Base-by-base conservation (phyloP, 202 grass and related monocot genomes). In the Zoysia matrella region DNA sequence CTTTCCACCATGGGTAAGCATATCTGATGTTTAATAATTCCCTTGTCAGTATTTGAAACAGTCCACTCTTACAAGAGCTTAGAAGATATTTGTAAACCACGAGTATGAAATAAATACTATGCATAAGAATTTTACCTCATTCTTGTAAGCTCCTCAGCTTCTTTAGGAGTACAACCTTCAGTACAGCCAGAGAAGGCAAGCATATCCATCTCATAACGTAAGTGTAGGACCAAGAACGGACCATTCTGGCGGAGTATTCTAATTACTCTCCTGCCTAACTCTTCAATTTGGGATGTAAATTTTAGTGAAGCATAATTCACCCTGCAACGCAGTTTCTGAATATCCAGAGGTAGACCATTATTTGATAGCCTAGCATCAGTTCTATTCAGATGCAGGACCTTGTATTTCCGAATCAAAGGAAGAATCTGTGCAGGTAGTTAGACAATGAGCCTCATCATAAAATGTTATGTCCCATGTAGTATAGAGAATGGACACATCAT, bases 1-100 rank as follows among this genome's bases (percentile, higher is more conserved):
- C 92, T 89, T 95, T 98, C 95, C 95, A 98, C 95, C 95, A 98
- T 55, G 92, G 95, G 79, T 98, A 98, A 61, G 89, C 95, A 87
- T 98, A 95, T 74, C 95, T 98, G 56, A 64, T 65, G 75, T 44
- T 42, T 46, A 42, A 45, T 67, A 77, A 57, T 7, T 36, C n/a
- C 65, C n/a, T 1, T 63, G 42, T 86, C 60, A 82, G 57, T 74
- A 83, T 51, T 60, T 1, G 6, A 74, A 76, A 71, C 16, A 39
- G 43, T 67, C 39, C 60, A 55, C 48, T 55, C 58, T 50, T 16
- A 52, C 6, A 46, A 52, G 39, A 51, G 7, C 54, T 47, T 3
- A 68, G 66, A 79, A 11, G 42, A 45, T 60, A 2, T 51, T 4
- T 18, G 22, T 40, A 61, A 79, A 60, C 47, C 2, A 86, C 67